Conservation (phyloP, 139 green algal species). For the Chlorella ohadii region DNA sequence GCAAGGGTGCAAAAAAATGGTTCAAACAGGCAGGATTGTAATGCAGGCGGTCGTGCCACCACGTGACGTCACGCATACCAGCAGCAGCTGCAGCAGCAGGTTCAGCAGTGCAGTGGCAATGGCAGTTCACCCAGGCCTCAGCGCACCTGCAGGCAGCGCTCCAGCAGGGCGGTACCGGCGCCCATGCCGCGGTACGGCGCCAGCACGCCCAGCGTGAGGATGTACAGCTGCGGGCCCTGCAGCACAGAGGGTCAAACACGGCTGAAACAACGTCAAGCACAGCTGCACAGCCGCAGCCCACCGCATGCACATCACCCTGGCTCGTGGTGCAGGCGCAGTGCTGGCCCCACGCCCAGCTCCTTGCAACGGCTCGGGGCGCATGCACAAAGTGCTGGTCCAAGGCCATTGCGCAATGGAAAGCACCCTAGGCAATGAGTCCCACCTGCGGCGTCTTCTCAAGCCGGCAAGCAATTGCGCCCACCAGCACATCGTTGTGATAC, state of each 20-base stretch:
- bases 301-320: too few relatives aligned
- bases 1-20: too few relatives aligned
- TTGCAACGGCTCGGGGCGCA: too few relatives aligned
- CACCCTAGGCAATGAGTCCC: neutral
- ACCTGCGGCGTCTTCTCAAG: slow-evolving; percentile 61
- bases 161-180: slow-evolving; percentile 57
- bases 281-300: too few relatives aligned
- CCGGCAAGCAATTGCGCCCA: slow-evolving; percentile 78
- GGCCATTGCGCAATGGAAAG: neutral
- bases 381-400: too few relatives aligned
- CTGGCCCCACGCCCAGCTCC: too few relatives aligned
- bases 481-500: slow-evolving; percentile 57
- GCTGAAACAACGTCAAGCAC: too few relatives aligned
- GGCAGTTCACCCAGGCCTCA: too few relatives aligned
- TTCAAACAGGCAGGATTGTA: too few relatives aligned
- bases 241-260: neutral
- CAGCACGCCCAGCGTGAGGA: slow-evolving; percentile 89
- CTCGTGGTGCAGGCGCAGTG: too few relatives aligned
- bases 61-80: slow-evolving; percentile 57
- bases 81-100: slow-evolving; percentile 81
- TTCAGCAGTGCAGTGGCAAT: too few relatives aligned
- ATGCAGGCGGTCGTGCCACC: too few relatives aligned
- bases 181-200: slow-evolving; percentile 82
- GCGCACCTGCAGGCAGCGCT: slow-evolving; percentile 14
- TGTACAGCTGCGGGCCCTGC: slow-evolving; percentile 75